Evolutionary conservation across 164 flowering plant genomes (phyloP), one percentile per base, ranked within the genome.

Genomic region (Vitis rupestris): DNA sequence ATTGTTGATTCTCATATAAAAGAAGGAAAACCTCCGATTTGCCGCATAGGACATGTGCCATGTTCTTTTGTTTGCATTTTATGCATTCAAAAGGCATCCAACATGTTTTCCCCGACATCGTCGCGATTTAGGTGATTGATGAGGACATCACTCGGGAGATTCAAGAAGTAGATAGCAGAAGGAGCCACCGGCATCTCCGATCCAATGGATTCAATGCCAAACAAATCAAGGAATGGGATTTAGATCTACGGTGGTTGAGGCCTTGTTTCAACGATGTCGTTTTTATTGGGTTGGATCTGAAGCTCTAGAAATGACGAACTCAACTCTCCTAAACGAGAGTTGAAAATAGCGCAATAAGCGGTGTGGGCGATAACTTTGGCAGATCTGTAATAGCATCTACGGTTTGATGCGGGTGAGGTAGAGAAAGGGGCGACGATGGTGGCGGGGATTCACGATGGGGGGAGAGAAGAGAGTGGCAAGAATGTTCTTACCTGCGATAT

Each of bases 1-100:
- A 80, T 95, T 95, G 92, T 98, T 95, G 65, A 93, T 91, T 84
- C 98, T 87, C 99, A 93, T 93, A 81, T 96, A 96, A 75, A 93
- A 81, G 88, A 93, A 96, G 59, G 97, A 91, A 82, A 96, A 27
- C 98, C 97, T 70, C 98, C 99, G 78, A 93, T 96, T 83, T 96
- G 97, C 68, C 95, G 84, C 48, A 96, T 97, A 53, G 99, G 99
- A 73, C 99, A 95, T 17, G 91, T 91, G 48, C 99, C 98, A 47
- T 91, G 97, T 76, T 96, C 98, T 79, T 96, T 96, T 10, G 99
- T 96, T 77, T 96, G 99, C 99, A 96, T 93, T 76, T 91, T 96
- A 82, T 93, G 99, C 83, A 74, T 81, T 30, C 98, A 86, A 61
- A 96, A 96, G 37, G 98, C 99, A 87, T 96, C 98, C 79, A 96